Base-by-base conservation (phyloP, 2,329 filamentous ascomycete genomes). In the Diaporthe citrichinensis region DNA sequence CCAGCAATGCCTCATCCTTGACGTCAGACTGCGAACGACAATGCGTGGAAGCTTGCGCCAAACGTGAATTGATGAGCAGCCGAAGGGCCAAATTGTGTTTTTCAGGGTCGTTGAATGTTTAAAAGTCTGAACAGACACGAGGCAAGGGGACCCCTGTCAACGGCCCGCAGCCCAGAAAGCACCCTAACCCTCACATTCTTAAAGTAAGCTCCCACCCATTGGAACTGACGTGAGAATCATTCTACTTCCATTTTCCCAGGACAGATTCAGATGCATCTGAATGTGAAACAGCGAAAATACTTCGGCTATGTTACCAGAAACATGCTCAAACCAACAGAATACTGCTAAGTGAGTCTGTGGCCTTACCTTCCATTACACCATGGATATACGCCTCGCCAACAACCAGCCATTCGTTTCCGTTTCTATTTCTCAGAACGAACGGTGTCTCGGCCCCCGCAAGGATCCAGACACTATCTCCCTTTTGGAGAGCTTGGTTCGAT, bases 371-470 rank as follows among this genome's bases (percentile, higher is more conserved):
- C 61, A 65, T 65, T 12, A 65, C 3, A 34, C 61, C 61, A n/a
- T 65, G 61, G 2, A 65, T 5, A 8, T 65, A 65, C n/a, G 41
- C 61, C 61, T 65, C 61, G 39, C 61, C 61, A 65, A 65, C 10
- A 20, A 49, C 20, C 9, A 23, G 0, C 61, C 61, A 65, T n/a
- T 65, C 41, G 31, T 49, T 14, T 12, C 28, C 34, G 1, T 1
- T n/a, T 34, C 2, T 14, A 6, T 65, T n/a, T 10, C 25, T 65
- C 61, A 65, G 15, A 14, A 65, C 41, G 1, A 65, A 65, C 15
- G 61, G 61, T 23, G 5, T 65, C 41, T 49, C 61, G 5, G 61
- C 61, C 41, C 61, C 61, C n/a, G 61, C 61, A 0, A 65, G 41
- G 9, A 65, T 49, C 61, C 61, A 65, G 41, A 65, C 20, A 31